Base-by-base conservation (phyloP, 805 yeast species). In the Yueomyces sp. region DNA sequence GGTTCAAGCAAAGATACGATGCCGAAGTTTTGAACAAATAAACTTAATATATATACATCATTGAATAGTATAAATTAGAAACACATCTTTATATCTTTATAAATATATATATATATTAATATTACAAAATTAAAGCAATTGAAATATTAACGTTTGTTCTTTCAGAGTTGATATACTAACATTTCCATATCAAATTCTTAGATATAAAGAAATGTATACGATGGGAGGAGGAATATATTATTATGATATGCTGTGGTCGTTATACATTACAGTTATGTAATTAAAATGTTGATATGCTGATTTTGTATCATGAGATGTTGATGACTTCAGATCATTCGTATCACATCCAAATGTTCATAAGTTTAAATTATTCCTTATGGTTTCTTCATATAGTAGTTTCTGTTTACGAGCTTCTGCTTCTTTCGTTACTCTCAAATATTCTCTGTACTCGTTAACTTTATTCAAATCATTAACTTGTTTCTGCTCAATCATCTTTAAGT, bases 1-100 rank as follows among this genome's bases (percentile, higher is more conserved):
- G 98, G 98, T 92, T 92, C 92, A 92, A 92, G 83, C 92, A 87
- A 73, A 92, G 84, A 80, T 92, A 90, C 81, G 98, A 92, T 74
- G 98, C 98, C 69, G 94, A 87, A 64, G 98, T 92, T 66, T 74
- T 83, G 71, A 76, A 79, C 76, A 81, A 82, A 73, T 81, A 80
- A 69, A 47, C 47, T 44, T 44, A 43, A 37, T 40, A 40, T 33
- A 34, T 41, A 32, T 34, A 19, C 19, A 19, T 19, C 19, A 19
- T 26, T 26, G 27, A 38, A 8, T 31, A 31, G 19, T 26, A 37
- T 12, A 38, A 28, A 28, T 34, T 34, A 19, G 19, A 19, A 19
- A 19, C 19, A 19, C 19, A 19, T 19, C 19, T 31, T 33, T 41
- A 45, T 32, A 31, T 36, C 12, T 40, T 31, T 38, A 4, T 39